Conservation (phyloP, 2,329 filamentous ascomycete genomes). For the Tolypocladium amazonense region DNA sequence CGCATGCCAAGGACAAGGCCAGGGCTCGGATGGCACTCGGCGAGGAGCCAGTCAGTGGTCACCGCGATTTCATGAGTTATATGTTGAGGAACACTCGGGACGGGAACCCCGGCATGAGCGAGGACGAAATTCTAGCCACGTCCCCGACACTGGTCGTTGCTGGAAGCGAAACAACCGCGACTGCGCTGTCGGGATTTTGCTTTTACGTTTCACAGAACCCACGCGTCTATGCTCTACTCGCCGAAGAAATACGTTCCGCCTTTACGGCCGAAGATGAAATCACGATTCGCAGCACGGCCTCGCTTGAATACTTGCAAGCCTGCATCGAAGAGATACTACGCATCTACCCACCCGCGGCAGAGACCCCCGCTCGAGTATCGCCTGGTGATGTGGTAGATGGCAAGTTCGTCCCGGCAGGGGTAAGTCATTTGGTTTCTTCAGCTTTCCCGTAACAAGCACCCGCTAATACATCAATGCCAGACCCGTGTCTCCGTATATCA, state of each 20-base stretch:
- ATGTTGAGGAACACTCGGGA: constrained; percentile 20
- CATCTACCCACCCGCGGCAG: constrained; percentile 23
- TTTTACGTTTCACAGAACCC: constrained; percentile 21
- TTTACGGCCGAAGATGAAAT: constrained; percentile 27
- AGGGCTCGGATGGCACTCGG: constrained; percentile 8
- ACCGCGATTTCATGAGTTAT: constrained; percentile 13
- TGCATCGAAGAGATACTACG: constrained; percentile 31
- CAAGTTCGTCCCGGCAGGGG: constrained; percentile 21
- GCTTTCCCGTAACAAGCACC: neutral
- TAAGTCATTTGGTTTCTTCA: constrained; percentile 9
- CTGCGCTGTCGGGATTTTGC: constrained; percentile 15
- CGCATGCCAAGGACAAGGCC: constrained; percentile 11
- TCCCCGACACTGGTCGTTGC: constrained; percentile 14
- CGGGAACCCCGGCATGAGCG: constrained; percentile 16
- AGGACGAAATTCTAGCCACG: constrained; percentile 21
- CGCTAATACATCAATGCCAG: constrained; percentile 11
- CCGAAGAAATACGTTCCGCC: constrained; percentile 20
- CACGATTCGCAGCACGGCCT: constrained; percentile 17
- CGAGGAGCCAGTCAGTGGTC: constrained; percentile 9
- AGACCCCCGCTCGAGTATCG: constrained; percentile 14
- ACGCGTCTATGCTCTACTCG: constrained; percentile 16
- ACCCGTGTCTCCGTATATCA: constrained; percentile 32
- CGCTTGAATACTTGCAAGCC: constrained; percentile 25
- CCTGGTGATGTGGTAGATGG: constrained; percentile 22
- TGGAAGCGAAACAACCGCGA: constrained; percentile 23